phyloP scores from a whole-genome alignment of 2,329 filamentous ascomycete genomes.

The Sporothrix brasiliensis region DNA sequence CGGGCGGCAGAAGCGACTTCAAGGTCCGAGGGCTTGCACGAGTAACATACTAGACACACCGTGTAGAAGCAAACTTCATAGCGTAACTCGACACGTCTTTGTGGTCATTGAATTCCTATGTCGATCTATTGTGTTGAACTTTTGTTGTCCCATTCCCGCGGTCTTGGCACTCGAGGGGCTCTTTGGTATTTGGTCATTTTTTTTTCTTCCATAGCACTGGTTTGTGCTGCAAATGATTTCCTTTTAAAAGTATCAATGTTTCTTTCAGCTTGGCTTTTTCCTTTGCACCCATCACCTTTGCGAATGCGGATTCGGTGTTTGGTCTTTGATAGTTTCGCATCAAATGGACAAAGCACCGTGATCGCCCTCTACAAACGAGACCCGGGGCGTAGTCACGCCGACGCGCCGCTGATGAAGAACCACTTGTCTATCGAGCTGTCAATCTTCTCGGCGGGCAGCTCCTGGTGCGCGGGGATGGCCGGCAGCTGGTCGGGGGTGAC shows the following conservation, averaged over 20 bases:
- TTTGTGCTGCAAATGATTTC: not conserved
- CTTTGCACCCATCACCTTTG: not conserved
- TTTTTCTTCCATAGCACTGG: not conserved
- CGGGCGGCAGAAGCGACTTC: not conserved
- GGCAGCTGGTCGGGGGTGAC: slow-evolving; percentile 70
- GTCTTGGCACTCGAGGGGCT: not conserved
- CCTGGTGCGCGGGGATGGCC: slow-evolving; percentile 77
- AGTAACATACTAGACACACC: not conserved
- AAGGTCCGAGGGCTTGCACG: not conserved
- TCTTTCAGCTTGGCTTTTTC: not conserved
- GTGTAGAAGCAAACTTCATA: not conserved
- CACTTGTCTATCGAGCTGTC: slow-evolving; percentile 99
- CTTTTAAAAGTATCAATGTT: not conserved
- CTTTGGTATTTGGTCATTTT: slow-evolving; percentile 3
- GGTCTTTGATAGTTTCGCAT: too few relatives aligned
- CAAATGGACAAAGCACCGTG: too few relatives aligned
- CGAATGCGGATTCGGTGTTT: too few relatives aligned
- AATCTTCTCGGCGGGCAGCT: slow-evolving; percentile 82
- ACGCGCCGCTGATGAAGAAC: slow-evolving; percentile 99
- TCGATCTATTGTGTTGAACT: not conserved
- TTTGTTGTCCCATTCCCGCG: slow-evolving; percentile 15
- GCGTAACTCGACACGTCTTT: not conserved
- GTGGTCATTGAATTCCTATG: not conserved
- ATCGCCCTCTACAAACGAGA: slow-evolving; percentile 31
- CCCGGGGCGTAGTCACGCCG: slow-evolving; percentile 58